phyloP scores from a whole-genome alignment of 192 early-diverging fungal genomes.

The Dimargaris xerosporica region DNA sequence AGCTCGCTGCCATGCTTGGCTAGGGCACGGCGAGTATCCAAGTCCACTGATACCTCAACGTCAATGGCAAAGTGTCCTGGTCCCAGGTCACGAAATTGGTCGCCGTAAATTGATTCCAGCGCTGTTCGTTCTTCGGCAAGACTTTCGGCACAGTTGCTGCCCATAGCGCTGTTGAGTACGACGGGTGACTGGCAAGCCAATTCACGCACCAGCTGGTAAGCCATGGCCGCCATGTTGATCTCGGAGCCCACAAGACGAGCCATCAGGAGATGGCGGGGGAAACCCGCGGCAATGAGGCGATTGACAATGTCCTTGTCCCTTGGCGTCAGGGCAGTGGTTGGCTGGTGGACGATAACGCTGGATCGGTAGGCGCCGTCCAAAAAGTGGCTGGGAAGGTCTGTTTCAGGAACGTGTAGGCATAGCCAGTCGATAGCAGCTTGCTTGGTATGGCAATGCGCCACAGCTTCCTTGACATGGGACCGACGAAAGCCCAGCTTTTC shows the following conservation, averaged over 20 bases:
- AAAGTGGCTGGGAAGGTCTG: conserved; percentile 36
- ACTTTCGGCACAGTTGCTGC: neutral
- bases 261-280: conserved; percentile 30
- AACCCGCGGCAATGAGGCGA: conserved; percentile 41
- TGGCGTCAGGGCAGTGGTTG: neutral
- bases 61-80: conserved; percentile 14
- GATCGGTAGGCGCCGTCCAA: conserved; percentile 16
- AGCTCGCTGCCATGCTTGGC: no score
- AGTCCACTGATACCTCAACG: no score
- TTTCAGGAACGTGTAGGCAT: conserved; percentile 78
- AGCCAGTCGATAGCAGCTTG: conserved; percentile 65
- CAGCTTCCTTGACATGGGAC: conserved; percentile 59
- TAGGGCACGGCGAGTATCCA: neutral
- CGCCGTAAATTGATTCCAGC: conserved; percentile 51
- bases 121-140: conserved; percentile 40
- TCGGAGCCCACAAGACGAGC: conserved; percentile 25
- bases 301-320: conserved; percentile 21
- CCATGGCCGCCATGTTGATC: conserved; percentile 26
- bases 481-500: conserved; percentile 45
- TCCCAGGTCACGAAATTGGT: conserved; percentile 26
- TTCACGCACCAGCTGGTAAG: neutral
- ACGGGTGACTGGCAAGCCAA: neutral
- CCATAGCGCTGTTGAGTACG: neutral
- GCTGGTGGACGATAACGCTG: neutral
- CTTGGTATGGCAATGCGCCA: conserved; percentile 33